Evolutionary conservation across 2,329 filamentous ascomycete species (phyloP), one percentile per base, ranked within the genome.

Genomic region (Pseudogymnoascus sp.): DNA sequence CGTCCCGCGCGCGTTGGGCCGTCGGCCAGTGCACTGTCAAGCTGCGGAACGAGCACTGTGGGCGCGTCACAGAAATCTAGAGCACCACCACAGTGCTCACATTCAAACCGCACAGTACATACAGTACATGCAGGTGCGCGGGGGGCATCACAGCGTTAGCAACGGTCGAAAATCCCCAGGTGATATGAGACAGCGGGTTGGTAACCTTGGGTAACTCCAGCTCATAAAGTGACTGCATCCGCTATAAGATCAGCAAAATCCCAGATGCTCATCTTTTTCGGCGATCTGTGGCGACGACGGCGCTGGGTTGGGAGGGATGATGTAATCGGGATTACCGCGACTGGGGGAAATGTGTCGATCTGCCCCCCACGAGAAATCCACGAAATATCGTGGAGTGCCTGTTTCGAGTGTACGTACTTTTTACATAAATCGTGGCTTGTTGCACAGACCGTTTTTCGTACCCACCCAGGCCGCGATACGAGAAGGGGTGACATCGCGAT

Each of bases 391-490:
- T 31, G 14, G 25, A 54, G 4, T 54, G 25, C 48, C 48, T 57
- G 48, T 57, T 57, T 57, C 48, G 48, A 31, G 7, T 57, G 48
- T 57, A 57, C n/a, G 48, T 57, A 57, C 48, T 48, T n/a, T 48
- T 25, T 57, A 19, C 25, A 57, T 25, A 19, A 57, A 34, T 57
- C 48, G 48, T 57, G 48, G 48, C 48, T 31, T 57, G 48, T 57
- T 34, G 48, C 48, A 57, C 48, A 57, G 48, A 57, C 45, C 48
- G 48, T 57, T 31, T 57, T 57, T 57, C 48, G 8, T 34, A 34
- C 51, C 16, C 6, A 28, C 28, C 28, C 16, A 57, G 51, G 21
- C 51, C 51, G 34, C 11, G 28, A 57, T 57, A 57, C 51, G 51
- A 57, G 51, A 34, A 34, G n/a, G 4, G 6, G 51, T 57, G 51